phyloP scores from a whole-genome alignment of 768 basidiomycete genomes.

The Tulasnella sp. region DNA sequence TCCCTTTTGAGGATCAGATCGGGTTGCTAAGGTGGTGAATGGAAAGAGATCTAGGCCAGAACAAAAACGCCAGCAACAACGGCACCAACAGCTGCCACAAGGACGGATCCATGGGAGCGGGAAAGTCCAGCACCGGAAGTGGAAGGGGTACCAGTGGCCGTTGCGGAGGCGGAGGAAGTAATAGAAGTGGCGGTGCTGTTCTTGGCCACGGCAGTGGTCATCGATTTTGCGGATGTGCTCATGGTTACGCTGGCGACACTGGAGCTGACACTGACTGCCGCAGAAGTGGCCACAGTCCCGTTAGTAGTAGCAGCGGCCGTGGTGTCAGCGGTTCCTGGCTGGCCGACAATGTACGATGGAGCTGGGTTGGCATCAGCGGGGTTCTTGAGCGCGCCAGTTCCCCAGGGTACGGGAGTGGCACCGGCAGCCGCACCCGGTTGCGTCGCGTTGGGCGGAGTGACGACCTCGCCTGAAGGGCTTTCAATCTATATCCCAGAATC shows the following conservation, averaged over 20 bases:
- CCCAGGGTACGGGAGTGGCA: conserved; percentile 47
- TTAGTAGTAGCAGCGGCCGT: neutral
- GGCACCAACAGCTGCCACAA: neutral
- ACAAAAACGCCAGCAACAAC: neutral
- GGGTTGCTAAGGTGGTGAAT: neutral
- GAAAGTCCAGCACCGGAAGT: neutral
- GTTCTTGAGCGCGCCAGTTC: conserved; percentile 43
- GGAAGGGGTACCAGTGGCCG: neutral
- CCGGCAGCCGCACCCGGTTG: conserved; percentile 36
- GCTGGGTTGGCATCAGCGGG: conserved; percentile 32
- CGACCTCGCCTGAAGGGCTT: conserved; percentile 35
- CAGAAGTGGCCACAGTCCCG: neutral
- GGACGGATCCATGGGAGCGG: neutral
- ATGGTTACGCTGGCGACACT: neutral
- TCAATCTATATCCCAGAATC: conserved; percentile 38
- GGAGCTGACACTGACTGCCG: neutral
- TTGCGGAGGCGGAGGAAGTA: conserved; percentile 1
- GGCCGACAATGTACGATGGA: conserved; percentile 17
- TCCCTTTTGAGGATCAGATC: no score
- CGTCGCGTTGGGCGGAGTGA: conserved; percentile 39
- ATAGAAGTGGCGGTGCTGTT: neutral
- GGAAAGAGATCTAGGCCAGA: conserved; percentile 3
- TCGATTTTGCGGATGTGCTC: neutral
- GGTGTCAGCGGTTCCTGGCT: neutral
- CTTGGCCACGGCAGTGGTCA: neutral